phyloP scores from a whole-genome alignment of 1,139 yeast species.

The Blastobotrys raffinosifermentans region DNA sequence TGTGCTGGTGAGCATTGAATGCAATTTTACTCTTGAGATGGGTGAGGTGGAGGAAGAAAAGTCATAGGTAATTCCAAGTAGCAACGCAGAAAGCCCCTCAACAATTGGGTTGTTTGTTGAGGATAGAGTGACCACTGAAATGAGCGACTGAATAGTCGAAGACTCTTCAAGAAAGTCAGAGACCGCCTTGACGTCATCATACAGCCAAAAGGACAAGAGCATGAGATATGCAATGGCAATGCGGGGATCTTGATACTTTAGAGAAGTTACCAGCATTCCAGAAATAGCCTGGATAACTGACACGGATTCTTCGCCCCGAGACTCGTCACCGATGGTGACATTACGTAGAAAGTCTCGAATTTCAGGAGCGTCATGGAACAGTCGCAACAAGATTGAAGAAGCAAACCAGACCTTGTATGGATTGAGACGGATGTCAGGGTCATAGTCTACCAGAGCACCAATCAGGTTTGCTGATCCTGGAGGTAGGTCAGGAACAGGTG shows the following conservation, averaged over 20 bases:
- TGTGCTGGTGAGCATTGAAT: conserved; percentile 55
- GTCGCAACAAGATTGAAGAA: conserved; percentile 53
- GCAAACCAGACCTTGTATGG: conserved; percentile 92
- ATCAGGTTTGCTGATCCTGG: conserved; percentile 47
- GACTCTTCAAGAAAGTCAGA: conserved; percentile 69
- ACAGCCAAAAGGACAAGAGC: conserved; percentile 71
- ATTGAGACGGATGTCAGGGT: conserved; percentile 66
- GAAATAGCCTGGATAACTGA: conserved; percentile 74
- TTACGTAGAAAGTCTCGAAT: conserved; percentile 47
- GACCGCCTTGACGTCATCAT: conserved; percentile 70
- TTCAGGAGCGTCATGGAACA: conserved; percentile 51
- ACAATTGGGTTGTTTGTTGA: conserved; percentile 55
- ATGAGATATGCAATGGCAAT: conserved; percentile 74
- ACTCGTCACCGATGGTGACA: conserved; percentile 60
- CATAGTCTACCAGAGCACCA: conserved; percentile 67
- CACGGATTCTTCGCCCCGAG: conserved; percentile 65
- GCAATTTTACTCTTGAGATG: conserved; percentile 55
- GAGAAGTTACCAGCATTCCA: conserved; percentile 63
- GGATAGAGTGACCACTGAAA: conserved; percentile 61
- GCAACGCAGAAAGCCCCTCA: conserved; percentile 67
- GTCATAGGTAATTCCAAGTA: conserved; percentile 77
- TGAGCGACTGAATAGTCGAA: conserved; percentile 57
- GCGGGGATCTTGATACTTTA: conserved; percentile 64
- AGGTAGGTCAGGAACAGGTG: conserved; percentile 7
- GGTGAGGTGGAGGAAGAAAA: conserved; percentile 73